Evolutionary conservation across 352 stramenopile genomes (phyloP).

Genomic region (Pythium guiyangense): DNA sequence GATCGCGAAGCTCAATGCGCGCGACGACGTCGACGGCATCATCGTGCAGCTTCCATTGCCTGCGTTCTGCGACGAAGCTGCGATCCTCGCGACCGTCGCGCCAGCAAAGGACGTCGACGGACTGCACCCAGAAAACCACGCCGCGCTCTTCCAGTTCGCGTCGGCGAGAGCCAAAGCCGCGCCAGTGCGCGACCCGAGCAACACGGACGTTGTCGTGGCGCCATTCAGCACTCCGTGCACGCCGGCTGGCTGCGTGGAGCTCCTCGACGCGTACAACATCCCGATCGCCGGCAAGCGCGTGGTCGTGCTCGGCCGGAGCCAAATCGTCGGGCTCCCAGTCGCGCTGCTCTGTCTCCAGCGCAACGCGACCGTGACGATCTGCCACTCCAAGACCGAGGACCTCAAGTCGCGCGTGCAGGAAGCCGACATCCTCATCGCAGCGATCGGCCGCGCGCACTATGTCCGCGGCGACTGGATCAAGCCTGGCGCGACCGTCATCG

Average conservation of each 20-base stretch:
- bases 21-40: conserved; percentile 76
- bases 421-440: conserved; percentile 97
- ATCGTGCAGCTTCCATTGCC: conserved; percentile 91
- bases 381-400: conserved; percentile 94
- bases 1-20: conserved; percentile 63
- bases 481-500: conserved; percentile 94
- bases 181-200: conserved; percentile 38
- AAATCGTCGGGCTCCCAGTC: conserved; percentile 98
- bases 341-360: conserved; percentile 92
- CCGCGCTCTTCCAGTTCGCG: conserved; percentile 81
- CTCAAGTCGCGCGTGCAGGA: conserved; percentile 63
- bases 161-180: conserved; percentile 12
- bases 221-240: conserved; percentile 93
- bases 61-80: conserved; percentile 91
- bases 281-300: conserved; percentile 93
- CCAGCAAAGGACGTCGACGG: conserved; percentile 98
- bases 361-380: conserved; percentile 98
- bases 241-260: conserved; percentile 93
- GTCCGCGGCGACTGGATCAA: conserved; percentile 97
- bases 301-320: conserved; percentile 95
- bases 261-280: conserved; percentile 90
- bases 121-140: conserved; percentile 96
- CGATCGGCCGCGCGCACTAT: conserved; percentile 91
- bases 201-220: background rate
- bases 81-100: conserved; percentile 90